Base-by-base conservation (phyloP, 495 filamentous ascomycete species). In the Choiromyces venosus region DNA sequence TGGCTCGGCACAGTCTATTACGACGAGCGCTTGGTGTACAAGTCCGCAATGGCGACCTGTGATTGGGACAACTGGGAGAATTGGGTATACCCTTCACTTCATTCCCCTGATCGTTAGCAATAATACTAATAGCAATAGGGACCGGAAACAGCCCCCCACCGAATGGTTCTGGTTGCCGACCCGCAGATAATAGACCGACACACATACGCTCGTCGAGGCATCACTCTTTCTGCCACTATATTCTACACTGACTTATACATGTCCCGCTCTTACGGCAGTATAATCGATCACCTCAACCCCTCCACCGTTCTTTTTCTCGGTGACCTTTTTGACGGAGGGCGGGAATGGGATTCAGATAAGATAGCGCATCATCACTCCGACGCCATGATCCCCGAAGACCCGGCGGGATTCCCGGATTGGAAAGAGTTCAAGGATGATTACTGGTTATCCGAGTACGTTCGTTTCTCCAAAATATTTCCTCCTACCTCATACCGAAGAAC, bases 161-260 rank as follows among this genome's bases (percentile, higher is more conserved):
- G 90, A 81, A 85, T 97, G 67, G 87, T 91, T 69, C 90, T 98
- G 79, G 85, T 98, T 73, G 93, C 94, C 65, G 94, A 98, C 81
- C 94, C 94, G n/a, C 94, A 98, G 82, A 86, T 98, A 39, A 92
- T 97, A 78, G 94, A 98, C 83, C 92, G 93, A 44, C 94, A 98
- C 81, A 94, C 93, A 19, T 97, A 98, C 81, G 92, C 94, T 33
- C 94, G 90, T 66, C 90, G 94, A 46, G 94, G 94, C 46, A 95
- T 93, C 93, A 91, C 92, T 18, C 82, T 97, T 10, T 92, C 89
- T 33, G 86, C 89, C 1, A 97, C 94, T 2, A 85, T 93, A 42
- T 82, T 85, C 68, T 89, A 94, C 79, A 95, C 92, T 14, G 94
- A 98, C 79, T 89, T 91, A 71, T 98, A 97, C 80, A 83, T 97